Base-by-base conservation (phyloP, 805 yeast species). In the Kodamaea kakaduensis region DNA sequence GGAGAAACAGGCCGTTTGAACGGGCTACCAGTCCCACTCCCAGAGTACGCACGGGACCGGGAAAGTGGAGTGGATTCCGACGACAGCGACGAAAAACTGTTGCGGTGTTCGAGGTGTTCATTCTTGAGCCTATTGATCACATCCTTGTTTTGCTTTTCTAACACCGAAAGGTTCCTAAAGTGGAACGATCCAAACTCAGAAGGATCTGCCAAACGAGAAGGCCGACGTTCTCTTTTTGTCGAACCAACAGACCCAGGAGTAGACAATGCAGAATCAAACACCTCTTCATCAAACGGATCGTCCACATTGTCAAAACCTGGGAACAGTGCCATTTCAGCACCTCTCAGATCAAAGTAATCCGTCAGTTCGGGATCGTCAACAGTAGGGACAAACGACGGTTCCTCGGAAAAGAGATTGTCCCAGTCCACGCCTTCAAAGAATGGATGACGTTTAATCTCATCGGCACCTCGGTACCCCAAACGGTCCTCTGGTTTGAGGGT, bases 71-170 rank as follows among this genome's bases (percentile, higher is more conserved):
- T 54, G 0, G 68, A 59, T 6, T 68, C 77, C 4, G 75, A 68
- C 2, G 77, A 67, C 0, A 78, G 66, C 1, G 73, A 59, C 6
- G 81, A 68, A 29, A 66, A 56, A 32, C 77, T 71, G 37, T 61
- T 67, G 42, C 61, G 66, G 46, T 76, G 79, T 44, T 79, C 85
- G 44, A 81, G 46, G 56, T 86, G 95, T 54, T 90, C 97, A 19
- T 71, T 81, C 51, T 88, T 84, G 52, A 93, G 72, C 43, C 96
- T 67, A 50, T 85, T 84, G 44, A 93, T 87, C 9, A 84, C 89
- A 59, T 89, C 97, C 52, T 86, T 87, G 53, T 93, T 93, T 6
- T 96, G 97, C 49, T 84, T 84, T 48, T 93, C 97, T 37, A 94
- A 70, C 5, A 93, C 93, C 4, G 90, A 81, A 43, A 93, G 63